phyloP scores from a whole-genome alignment of 2,329 filamentous ascomycete genomes.

The Aspergillus persii region DNA sequence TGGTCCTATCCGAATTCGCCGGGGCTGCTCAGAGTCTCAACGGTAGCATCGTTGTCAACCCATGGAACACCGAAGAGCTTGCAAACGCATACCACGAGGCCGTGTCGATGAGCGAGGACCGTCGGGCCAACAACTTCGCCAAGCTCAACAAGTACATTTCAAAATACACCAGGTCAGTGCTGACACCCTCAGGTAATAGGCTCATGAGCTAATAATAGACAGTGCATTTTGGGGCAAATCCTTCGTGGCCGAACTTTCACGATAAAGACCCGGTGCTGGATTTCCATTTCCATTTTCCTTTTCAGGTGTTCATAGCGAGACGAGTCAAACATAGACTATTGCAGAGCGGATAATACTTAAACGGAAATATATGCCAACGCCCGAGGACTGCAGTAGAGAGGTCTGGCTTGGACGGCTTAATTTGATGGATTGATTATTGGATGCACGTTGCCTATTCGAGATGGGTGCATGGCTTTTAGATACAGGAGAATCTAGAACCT shows the following conservation, averaged over 20 bases:
- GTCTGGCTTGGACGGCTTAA: neutral
- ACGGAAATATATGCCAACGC: neutral
- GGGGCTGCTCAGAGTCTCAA: slow-evolving; percentile 90
- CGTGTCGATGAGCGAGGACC: slow-evolving; percentile 88
- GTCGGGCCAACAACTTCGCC: slow-evolving; percentile 76
- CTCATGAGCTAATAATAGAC: neutral
- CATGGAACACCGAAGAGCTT: slow-evolving; percentile 96
- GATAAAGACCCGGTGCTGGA: slow-evolving; percentile 38
- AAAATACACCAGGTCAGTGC: slow-evolving; percentile 74
- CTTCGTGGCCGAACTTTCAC: slow-evolving; percentile 78
- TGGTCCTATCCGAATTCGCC: slow-evolving; percentile 92
- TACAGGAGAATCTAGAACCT: neutral
- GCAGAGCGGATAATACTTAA: neutral
- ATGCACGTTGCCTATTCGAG: neutral
- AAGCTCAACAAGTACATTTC: slow-evolving; percentile 91
- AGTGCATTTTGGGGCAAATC: slow-evolving; percentile 89
- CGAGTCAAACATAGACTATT: neutral
- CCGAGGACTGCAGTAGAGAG: neutral
- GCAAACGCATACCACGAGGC: slow-evolving; percentile 87
- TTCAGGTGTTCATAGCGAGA: neutral
- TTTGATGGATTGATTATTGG: neutral
- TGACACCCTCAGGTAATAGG: neutral
- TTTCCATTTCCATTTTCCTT: neutral
- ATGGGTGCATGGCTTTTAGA: neutral
- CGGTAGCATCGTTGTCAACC: slow-evolving; percentile 87